These are phyloP conservation scores for Vicia faba DNA, from an alignment of 306 rosid species.

Conservation along the genomic window DNA sequence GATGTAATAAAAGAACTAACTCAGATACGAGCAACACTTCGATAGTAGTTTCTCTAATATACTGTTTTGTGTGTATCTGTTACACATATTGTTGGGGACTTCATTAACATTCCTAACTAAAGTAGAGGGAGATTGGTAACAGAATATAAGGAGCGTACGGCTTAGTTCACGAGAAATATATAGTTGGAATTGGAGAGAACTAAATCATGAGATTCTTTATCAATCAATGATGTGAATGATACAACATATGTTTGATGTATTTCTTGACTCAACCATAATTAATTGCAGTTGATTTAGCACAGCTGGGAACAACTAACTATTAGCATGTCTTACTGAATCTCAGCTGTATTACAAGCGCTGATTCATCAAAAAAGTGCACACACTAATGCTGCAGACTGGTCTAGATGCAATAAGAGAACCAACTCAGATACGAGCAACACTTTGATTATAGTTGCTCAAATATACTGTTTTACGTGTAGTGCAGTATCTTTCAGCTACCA, in stretches of 20 bases:
- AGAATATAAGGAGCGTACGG: not conserved
- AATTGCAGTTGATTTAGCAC: not conserved
- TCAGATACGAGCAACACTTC: not conserved
- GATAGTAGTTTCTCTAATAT: not conserved
- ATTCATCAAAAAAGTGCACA: not conserved
- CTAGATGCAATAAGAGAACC: not conserved
- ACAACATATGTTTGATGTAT: not conserved
- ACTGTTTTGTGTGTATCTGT: not conserved
- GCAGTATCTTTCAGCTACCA: not conserved
- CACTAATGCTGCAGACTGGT: not conserved
- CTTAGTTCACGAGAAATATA: too few species aligned
- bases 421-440: not conserved
- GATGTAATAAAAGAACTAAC: not conserved
- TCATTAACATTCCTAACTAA: not conserved
- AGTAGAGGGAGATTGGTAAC: not conserved
- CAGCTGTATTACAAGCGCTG: not conserved
- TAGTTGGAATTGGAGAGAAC: not conserved
- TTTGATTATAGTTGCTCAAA: not conserved
- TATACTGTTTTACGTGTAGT: slow-evolving; percentile 1
- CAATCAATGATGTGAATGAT: not conserved
- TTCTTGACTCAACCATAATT: not conserved
- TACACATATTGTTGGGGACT: not conserved
- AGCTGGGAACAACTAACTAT: not conserved
- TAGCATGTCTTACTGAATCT: not conserved
- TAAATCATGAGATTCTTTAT: not conserved